Conservation (phyloP, 164 flowering plant species). For the Liriodendron chinense region DNA sequence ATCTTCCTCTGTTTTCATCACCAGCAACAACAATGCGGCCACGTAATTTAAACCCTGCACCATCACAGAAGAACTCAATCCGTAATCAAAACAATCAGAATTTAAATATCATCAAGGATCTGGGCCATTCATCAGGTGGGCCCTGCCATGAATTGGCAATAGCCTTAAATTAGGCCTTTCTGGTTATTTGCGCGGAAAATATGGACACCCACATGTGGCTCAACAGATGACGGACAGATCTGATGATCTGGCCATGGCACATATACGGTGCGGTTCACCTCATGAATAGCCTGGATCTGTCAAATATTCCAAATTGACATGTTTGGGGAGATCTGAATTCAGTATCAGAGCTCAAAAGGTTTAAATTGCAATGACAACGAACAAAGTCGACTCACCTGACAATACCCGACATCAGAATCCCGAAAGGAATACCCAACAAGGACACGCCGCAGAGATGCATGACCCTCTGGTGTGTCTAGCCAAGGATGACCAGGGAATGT, state of each 20-base stretch:
- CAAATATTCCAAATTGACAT: not conserved
- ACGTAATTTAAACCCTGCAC: constrained; percentile 96
- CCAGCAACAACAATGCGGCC: constrained; percentile 88
- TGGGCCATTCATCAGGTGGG: not conserved
- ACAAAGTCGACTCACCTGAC: constrained; percentile 56
- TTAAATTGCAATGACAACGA: not conserved
- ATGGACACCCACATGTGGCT: not conserved
- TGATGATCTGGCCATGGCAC: not conserved
- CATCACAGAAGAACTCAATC: constrained; percentile 8
- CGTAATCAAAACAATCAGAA: not conserved
- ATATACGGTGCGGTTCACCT: not conserved
- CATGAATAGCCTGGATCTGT: not conserved
- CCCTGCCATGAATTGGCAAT: not conserved
- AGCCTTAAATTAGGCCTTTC: not conserved
- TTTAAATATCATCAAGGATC: too few relatives aligned
- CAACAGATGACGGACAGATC: not conserved
- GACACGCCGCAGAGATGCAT: constrained; percentile 88
- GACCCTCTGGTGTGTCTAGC: constrained; percentile 94
- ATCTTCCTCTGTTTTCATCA: constrained; percentile 97
- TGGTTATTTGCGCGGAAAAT: not conserved
- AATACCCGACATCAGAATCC: constrained; percentile 96
- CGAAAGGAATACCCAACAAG: constrained; percentile 95
- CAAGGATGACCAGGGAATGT: constrained; percentile 99
- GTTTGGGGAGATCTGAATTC: not conserved
- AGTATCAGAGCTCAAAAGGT: not conserved